A percentile compares a stretch with the other conserved stretches of the same genome.
Evolutionary conservation across 768 basidiomycete genomes (phyloP).

Genomic region (Amanita jacksonii): DNA sequence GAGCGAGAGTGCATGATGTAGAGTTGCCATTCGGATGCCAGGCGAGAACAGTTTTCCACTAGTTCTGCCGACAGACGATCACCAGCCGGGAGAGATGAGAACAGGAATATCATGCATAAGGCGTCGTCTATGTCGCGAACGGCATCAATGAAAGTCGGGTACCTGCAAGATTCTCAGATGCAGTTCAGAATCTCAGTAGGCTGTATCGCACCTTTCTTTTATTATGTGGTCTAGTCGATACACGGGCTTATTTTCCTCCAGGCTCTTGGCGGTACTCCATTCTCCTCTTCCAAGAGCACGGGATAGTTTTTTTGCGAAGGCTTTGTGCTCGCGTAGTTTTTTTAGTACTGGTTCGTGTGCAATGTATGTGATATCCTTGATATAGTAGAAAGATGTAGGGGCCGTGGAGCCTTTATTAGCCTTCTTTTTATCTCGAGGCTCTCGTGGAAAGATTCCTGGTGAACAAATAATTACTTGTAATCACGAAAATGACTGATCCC

Average conservation of each 20-base stretch:
- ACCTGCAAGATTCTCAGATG: constrained; percentile 39
- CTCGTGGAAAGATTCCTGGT: constrained; percentile 93
- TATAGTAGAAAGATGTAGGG: constrained; percentile 95
- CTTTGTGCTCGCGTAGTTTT: constrained; percentile 94
- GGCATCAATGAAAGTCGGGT: constrained; percentile 94
- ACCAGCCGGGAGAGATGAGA: constrained; percentile 85
- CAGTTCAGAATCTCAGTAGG: background rate
- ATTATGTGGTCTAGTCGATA: constrained; percentile 93
- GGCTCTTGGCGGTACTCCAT: constrained; percentile 89
- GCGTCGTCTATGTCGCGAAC: constrained; percentile 96
- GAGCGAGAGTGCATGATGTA: constrained; percentile 85
- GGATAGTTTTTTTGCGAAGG: constrained; percentile 94
- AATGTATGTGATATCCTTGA: constrained; percentile 96
- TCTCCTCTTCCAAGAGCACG: constrained; percentile 89
- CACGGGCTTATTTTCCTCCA: constrained; percentile 89
- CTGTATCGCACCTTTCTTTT: constrained; percentile 73
- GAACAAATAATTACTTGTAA: background rate
- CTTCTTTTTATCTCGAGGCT: constrained; percentile 82
- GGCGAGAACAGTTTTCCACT: constrained; percentile 81
- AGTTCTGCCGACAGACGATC: constrained; percentile 72
- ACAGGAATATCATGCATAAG: constrained; percentile 89
- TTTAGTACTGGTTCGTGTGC: constrained; percentile 92
- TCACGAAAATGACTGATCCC: constrained; percentile 2
- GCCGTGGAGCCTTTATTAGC: constrained; percentile 98
- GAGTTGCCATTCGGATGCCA: constrained; percentile 94